Evolutionary conservation across 768 basidiomycete species (phyloP), one percentile per base, ranked within the genome.

Genomic region (Pleurotus djamor): DNA sequence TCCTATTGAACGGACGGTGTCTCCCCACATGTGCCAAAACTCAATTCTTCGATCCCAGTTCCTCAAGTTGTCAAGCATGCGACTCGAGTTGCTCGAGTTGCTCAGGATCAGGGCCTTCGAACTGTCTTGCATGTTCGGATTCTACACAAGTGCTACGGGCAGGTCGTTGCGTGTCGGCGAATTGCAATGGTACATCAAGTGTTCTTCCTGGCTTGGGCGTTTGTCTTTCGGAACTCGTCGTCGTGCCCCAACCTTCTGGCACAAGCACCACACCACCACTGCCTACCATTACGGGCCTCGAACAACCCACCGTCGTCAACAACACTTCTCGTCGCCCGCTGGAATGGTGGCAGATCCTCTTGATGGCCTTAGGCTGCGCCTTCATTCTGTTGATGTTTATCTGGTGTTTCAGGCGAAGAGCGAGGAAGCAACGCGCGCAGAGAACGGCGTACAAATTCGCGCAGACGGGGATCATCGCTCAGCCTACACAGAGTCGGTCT

Each of bases 281-380:
- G 14, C 85, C 87, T 28, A 70, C 80, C 13, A 71, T 87, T 60
- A 79, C 85, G 0, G 87, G 88, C 35, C 70, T 86, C 60, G 68
- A 78, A 45, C 72, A 79, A 16, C 87, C 88, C 0, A 79, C 79
- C 1, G 60, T 64, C 5, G 66, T 70, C 32, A 63, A 60, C 57
- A 55, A 55, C 13, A 55, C 41, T 6, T 16, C 54, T 1, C 17
- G 54, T 28, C 68, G 66, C 14, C 76, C 76, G 21, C 73, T 92
- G 7, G 73, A 76, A 59, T 92, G 91, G 91, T 93, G 91, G 90
- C 79, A 93, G 73, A 92, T 92, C 64, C 75, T 92, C 58, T 81
- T 93, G 59, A 92, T 92, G 88, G 77, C 86, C 0, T 81, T 92
- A 37, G 89, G 91, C 9, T 88, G 87, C 67, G 85, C 86, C 14